A percentile compares a stretch with the other conserved stretches of the same genome.
Evolutionary conservation across 257 asterid species (phyloP).

Genomic region (Solanum pennellii): DNA sequence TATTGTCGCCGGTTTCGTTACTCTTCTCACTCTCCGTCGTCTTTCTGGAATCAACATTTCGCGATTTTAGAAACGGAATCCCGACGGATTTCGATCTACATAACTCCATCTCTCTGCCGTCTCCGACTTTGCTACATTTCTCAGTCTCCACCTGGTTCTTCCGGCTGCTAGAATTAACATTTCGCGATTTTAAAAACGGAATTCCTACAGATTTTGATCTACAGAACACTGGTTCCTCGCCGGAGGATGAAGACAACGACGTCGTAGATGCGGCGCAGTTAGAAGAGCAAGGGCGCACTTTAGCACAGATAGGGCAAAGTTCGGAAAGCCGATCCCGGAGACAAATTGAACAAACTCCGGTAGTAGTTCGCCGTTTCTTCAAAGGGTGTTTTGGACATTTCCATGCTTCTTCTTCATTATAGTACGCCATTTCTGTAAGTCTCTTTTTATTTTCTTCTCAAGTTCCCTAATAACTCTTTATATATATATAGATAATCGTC

Average conservation of each 20-base stretch:
- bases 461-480: not conserved
- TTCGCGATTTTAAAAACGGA: constrained; percentile 35
- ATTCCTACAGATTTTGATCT: constrained; percentile 66
- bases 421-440: not conserved
- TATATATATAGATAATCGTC: not conserved
- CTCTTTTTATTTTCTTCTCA: not conserved
- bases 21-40: not conserved
- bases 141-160: not conserved
- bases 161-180: not conserved
- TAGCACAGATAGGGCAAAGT: constrained; percentile 24
- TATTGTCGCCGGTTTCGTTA: not conserved
- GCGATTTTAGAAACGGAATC: constrained; percentile 38
- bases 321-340: not conserved
- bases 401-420: not conserved
- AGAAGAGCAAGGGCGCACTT: constrained; percentile 52
- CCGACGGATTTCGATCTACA: constrained; percentile 68
- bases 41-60: not conserved
- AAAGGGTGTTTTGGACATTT: constrained; percentile 4
- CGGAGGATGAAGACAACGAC: constrained; percentile 54
- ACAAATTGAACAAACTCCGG: not conserved
- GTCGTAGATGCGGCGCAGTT: not conserved
- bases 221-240: constrained; percentile 29
- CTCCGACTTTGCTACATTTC: not conserved
- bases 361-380: not conserved
- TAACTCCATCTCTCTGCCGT: constrained; percentile 21